Evolutionary conservation across 2,329 filamentous ascomycete species (phyloP).

Genomic region (Fusarium bulbicola): DNA sequence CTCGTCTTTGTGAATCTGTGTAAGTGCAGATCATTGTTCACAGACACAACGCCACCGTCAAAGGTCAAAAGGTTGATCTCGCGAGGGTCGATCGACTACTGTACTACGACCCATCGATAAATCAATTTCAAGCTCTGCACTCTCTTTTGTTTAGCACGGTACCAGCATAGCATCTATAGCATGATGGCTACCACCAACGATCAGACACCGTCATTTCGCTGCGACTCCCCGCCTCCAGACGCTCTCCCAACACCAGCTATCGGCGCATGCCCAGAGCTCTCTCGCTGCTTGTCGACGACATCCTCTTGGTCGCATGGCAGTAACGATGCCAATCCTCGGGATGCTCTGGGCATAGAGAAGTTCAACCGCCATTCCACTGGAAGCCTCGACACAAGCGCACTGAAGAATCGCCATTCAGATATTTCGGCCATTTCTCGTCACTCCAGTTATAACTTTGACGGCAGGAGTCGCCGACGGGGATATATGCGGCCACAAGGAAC

Average conservation of each 20-base stretch:
- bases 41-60: slow-evolving; percentile 25
- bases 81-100: slow-evolving; percentile 1
- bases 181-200: slow-evolving; percentile 50
- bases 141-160: neutral
- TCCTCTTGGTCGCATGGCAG: slow-evolving; percentile 67
- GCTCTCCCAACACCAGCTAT: slow-evolving; percentile 70
- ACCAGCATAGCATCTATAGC: neutral
- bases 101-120: slow-evolving; percentile 7
- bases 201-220: slow-evolving; percentile 50
- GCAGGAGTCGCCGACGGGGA: slow-evolving; percentile 70
- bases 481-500: slow-evolving; percentile 90
- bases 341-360: slow-evolving; percentile 64
- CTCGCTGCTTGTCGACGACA: slow-evolving; percentile 71
- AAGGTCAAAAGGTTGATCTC: slow-evolving; percentile 19
- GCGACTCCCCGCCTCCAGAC: slow-evolving; percentile 72
- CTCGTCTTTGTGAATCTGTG: slow-evolving; percentile 32
- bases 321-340: slow-evolving; percentile 58
- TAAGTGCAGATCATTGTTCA: slow-evolving; percentile 37
- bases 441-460: slow-evolving; percentile 56
- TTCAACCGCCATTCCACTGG: slow-evolving; percentile 72
- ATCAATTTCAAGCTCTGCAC: slow-evolving; percentile 4
- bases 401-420: slow-evolving; percentile 56
- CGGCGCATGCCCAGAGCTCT: slow-evolving; percentile 65
- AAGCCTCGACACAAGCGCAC: slow-evolving; percentile 66
- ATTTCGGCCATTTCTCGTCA: slow-evolving; percentile 49